Evolutionary conservation across 1,284 basidiomycete genomes (phyloP), one percentile per base, ranked within the genome.

Genomic region (Volvariella volvacea): DNA sequence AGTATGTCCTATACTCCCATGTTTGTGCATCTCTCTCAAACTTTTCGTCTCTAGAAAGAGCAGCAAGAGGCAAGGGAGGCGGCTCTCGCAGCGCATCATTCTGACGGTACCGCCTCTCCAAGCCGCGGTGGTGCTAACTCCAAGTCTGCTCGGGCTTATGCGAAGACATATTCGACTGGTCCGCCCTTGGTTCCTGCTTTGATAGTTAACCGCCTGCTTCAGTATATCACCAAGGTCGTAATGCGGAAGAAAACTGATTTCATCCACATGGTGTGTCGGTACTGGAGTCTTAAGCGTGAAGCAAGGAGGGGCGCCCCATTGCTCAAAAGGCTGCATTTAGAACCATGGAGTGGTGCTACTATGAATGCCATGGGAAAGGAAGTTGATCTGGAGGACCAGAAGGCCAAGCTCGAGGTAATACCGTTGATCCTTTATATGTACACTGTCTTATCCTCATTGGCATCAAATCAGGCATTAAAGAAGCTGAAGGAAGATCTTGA

Each of bases 251-350:
- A 89, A 58, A 60, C 67, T 2, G 83, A 87, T 25, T 88, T 95
- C 43, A 66, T 98, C 3, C 76, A 83, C 41, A 66, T 84, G 55
- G 72, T 95, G 28, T 94, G 90, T 54, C 79, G 83, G 53, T 99
- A 97, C 60, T 99, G 95, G 95, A 97, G 94, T 59, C 63, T 99
- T 62, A 98, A 99, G 65, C 72, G 95, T 3, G 94, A 99, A 62
- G 89, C 82, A 0, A 77, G 95, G 48, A 70, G 95, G 34, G 96
- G 96, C 2, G 96, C 96, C 2, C 94, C 95, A 1, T 63, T 99
- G 42, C 67, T 99, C 54, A 99, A 98, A 64, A 66, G 96, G 41
- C 64, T 99, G 43, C 94, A 99, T 66, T 71, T 99, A 22, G 95
- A 99, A 69, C 96, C 95, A 0, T 99, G 95, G 96, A 96, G 34